Percentiles rank a stretch among this genome's conserved stretches.
phyloP scores from a whole-genome alignment of 2,329 filamentous ascomycete genomes.

The Epichloe bromicola region DNA sequence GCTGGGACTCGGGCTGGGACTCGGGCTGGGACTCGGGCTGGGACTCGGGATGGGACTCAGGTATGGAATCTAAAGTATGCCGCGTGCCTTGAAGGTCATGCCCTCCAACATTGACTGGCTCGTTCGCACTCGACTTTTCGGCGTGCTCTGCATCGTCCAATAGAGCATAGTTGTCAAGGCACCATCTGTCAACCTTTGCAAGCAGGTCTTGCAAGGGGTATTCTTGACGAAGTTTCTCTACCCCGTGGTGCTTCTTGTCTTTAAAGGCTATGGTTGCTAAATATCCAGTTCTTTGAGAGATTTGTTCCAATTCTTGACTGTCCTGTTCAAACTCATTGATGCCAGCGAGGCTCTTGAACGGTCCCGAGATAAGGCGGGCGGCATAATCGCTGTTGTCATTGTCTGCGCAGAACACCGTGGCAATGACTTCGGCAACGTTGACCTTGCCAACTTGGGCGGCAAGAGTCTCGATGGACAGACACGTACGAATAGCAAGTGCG shows the following conservation, averaged over 20 bases:
- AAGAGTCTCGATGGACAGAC: slow-evolving; percentile 19
- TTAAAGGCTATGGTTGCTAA: background rate
- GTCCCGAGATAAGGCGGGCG: slow-evolving; percentile 10
- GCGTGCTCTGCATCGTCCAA: background rate
- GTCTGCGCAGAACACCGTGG: slow-evolving; percentile 18
- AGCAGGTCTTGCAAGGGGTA: slow-evolving; percentile 12
- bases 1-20: background rate
- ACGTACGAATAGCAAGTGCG: slow-evolving; percentile 25
- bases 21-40: background rate
- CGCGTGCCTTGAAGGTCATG: background rate
- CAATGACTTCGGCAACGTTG: slow-evolving; percentile 12
- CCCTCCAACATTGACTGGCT: background rate
- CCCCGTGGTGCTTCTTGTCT: slow-evolving; percentile 4
- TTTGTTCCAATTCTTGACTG: background rate
- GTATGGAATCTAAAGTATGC: background rate
- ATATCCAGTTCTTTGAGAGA: background rate
- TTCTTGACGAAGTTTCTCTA: slow-evolving; percentile 7
- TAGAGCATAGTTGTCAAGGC: slow-evolving; percentile 8
- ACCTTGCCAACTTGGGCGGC: slow-evolving; percentile 4
- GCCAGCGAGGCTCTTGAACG: slow-evolving; percentile 15
- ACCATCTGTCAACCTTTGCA: slow-evolving; percentile 9
- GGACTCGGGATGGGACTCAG: background rate
- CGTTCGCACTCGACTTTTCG: background rate
- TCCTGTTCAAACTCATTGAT: background rate
- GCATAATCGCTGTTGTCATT: background rate